These are phyloP conservation scores for Trebouxia gelatinosa DNA, from an alignment of 163 green algal species.

Conservation along the genomic window DNA sequence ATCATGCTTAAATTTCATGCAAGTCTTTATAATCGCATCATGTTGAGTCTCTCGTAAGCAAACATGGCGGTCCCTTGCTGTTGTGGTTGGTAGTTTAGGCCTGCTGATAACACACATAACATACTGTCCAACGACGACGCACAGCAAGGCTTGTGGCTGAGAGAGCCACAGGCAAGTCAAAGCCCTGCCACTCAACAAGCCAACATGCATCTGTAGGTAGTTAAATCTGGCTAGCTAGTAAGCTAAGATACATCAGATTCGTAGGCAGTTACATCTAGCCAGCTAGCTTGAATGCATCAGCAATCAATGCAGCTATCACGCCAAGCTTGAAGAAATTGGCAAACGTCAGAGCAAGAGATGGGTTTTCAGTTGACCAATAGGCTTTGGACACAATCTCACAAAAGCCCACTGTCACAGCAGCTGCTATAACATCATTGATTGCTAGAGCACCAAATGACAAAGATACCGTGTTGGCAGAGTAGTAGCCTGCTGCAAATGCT, in stretches of 20 bases:
- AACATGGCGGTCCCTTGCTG: no score
- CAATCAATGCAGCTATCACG: constrained; percentile 50
- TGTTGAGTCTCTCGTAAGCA: no score
- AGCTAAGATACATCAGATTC: no score
- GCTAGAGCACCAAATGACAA: constrained; percentile 66
- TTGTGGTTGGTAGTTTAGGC: no score
- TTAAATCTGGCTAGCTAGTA: background rate
- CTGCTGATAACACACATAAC: background rate
- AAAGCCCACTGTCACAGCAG: constrained; percentile 55
- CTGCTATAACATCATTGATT: constrained; percentile 69
- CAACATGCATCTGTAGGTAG: background rate
- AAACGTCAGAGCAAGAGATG: constrained; percentile 45
- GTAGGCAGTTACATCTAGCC: constrained; percentile 32
- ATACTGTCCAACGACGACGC: background rate
- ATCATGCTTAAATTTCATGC: no score
- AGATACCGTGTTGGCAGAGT: constrained; percentile 44
- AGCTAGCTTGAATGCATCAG: constrained; percentile 63
- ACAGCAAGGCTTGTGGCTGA: background rate
- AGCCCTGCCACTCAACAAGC: background rate
- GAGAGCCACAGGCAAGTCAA: no score
- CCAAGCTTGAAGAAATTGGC: constrained; percentile 64
- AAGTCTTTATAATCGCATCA: no score
- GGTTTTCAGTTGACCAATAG: constrained; percentile 40
- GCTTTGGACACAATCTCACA: constrained; percentile 51
- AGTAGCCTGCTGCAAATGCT: constrained; percentile 44